A percentile compares a stretch with the other conserved stretches of the same genome.
These are phyloP conservation scores for Xerocomus spinulosus DNA, from an alignment of 768 basidiomycete genomes.

Conservation along the genomic window DNA sequence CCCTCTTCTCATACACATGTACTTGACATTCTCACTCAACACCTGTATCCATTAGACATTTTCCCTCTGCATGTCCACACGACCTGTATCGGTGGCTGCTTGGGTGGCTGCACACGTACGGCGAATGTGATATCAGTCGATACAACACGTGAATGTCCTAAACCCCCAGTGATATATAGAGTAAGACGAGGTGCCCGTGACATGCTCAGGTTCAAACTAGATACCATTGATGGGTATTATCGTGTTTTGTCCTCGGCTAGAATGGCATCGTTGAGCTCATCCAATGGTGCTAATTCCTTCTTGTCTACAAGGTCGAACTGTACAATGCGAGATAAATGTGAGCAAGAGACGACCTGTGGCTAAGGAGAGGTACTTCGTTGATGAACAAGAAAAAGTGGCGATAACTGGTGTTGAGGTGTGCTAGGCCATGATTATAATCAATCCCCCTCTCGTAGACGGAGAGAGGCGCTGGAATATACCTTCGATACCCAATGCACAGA, in stretches of 20 bases:
- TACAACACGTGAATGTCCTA: constrained; percentile 5
- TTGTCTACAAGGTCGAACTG: constrained; percentile 94
- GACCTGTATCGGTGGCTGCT: constrained; percentile 1
- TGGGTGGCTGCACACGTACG: constrained; percentile 7
- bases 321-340: constrained; percentile 2
- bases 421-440: constrained; percentile 37
- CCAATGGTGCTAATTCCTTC: constrained; percentile 91
- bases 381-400: constrained; percentile 97
- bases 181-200: background rate
- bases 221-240: constrained; percentile 9
- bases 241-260: constrained; percentile 50
- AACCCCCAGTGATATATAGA: background rate
- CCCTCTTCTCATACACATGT: constrained; percentile 1
- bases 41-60: background rate
- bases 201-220: background rate
- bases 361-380: constrained; percentile 66
- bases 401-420: constrained; percentile 97
- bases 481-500: constrained; percentile 97
- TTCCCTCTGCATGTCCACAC: background rate
- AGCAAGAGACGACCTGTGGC: constrained; percentile 1
- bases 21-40: background rate
- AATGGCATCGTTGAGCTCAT: constrained; percentile 93
- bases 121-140: constrained; percentile 8
- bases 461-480: constrained; percentile 43
- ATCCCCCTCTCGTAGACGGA: background rate